Percentiles rank a stretch among this genome's conserved stretches.
These are phyloP conservation scores for Bipolaris cookei DNA, from an alignment of 2,329 filamentous ascomycete species.

Conservation along the genomic window DNA sequence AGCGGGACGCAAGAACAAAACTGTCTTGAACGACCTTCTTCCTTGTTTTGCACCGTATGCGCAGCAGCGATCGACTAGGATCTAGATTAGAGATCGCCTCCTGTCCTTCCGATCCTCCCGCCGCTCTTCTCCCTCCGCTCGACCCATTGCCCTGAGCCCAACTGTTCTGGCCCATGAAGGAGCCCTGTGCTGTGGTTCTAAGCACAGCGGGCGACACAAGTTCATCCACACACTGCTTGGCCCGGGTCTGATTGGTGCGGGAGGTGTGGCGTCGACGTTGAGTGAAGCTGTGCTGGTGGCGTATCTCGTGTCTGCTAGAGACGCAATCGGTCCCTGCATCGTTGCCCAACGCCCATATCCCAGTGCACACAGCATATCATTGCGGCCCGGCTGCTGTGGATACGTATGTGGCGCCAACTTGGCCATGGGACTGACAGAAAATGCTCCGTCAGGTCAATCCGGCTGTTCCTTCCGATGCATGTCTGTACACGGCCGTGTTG, in stretches of 20 bases:
- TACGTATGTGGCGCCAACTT: not conserved
- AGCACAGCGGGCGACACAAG: not conserved
- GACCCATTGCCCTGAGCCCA: not conserved
- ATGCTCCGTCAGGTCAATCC: not conserved
- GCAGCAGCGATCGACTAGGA: constrained; percentile 1
- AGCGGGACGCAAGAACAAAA: not conserved
- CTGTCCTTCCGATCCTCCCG: not conserved
- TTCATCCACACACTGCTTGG: not conserved
- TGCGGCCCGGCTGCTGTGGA: constrained; percentile 4
- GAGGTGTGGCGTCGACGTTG: not conserved
- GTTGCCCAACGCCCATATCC: constrained; percentile 1
- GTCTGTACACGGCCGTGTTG: not conserved
- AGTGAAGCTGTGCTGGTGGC: not conserved
- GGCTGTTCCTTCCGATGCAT: not conserved
- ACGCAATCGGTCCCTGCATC: constrained; percentile 6
- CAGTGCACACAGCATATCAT: not conserved
- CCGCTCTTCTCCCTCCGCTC: not conserved
- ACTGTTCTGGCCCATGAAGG: not conserved
- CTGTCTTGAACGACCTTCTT: not conserved
- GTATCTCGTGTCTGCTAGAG: not conserved
- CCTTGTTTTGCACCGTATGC: not conserved
- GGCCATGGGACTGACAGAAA: not conserved
- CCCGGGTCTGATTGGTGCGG: not conserved
- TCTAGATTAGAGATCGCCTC: not conserved
- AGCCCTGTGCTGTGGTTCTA: not conserved